Evolutionary conservation across 768 basidiomycete species (phyloP), one percentile per base, ranked within the genome.

Genomic region (Glaciozyma antarctica): DNA sequence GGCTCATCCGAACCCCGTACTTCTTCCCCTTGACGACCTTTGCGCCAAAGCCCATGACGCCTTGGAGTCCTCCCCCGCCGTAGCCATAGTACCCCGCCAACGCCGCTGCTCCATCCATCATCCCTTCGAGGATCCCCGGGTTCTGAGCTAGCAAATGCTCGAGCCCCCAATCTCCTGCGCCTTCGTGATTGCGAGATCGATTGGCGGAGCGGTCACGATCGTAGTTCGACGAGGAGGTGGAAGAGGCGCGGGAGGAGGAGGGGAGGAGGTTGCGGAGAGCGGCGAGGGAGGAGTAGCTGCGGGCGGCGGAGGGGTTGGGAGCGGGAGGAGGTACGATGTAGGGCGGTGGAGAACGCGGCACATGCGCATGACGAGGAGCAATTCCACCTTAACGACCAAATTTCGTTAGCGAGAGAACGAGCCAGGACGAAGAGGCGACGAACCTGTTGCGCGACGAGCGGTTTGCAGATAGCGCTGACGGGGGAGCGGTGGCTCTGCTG

Each of bases 101-200:
- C 47, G 47, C 47, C 47, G 47, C 47, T n/a, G n/a, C 19, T 21
- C 21, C n/a, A 2, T 8, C 19, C 16, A 3, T 8, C 8, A n/a
- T 7, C 47, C 21, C n/a, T 21, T 19, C 8, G 3, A 19, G 47
- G 2, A 48, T 22, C 47, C 47, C 19, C 7, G 47, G n/a, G 47
- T n/a, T 9, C 68, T 24, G 68, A 64, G 22, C 68, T 64, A 19
- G 62, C 68, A 63, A 61, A 65, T 16, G 64, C 61, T 10, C 34
- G 51, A 0, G 0, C 30, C 2, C 53, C 62, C 5, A 26, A 53
- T 8, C 12, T 19, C 3, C 28, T 34, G 12, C 59, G 52, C 34
- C 26, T 26, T 16, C 41, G 22, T 12, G 9, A 7, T 41, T 15
- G 15, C 48, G 16, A 24, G 5, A 34, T 4, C 53, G 17, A 1